Evolutionary conservation across 805 yeast species (phyloP), one percentile per base, ranked within the genome.

Genomic region (Candida odintsovae): DNA sequence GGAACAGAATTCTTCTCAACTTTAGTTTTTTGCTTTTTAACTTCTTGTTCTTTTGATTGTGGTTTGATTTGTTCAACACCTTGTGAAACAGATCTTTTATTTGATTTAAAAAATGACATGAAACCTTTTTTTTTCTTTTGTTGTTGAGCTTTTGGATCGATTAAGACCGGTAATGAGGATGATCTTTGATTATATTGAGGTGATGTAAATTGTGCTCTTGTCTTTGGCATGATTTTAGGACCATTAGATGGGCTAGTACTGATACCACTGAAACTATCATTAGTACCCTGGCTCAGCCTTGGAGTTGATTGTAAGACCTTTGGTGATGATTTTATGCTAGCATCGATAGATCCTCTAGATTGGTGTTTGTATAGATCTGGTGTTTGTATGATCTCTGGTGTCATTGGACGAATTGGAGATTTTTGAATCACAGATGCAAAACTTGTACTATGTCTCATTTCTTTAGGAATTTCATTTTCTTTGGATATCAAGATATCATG

Each of bases 121-220:
- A 59, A 59, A 20, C 55, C 53, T 43, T 51, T 52, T 23, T 54
- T 57, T 42, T 54, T 50, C 23, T 49, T 46, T 22, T 46, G 20
- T n/a, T 40, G 20, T 11, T 28, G 20, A 18, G 19, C 26, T 41
- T 18, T 41, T 4, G 29, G 39, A 11, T 28, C 21, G 8, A 42
- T 21, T 9, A 56, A 44, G 4, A 51, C 54, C 12, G 63, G 62
- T 48, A 59, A 47, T 15, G 61, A 57, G 7, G 54, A 33, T 3
- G 62, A 54, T 49, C 62, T 52, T 44, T 53, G 47, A n/a, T 45
- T 41, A 44, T 50, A 57, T 42, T 47, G 53, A 29, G 46, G 42
- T 9, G 52, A 47, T 40, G 40, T 36, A 41, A 38, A 29, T 19
- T 46, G 29, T 29, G 39, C 2, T 38, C 26, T 25, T 10, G 47